Evolutionary conservation across 169 alveolate species (phyloP), one percentile per base, ranked within the genome.

Genomic region (Cryptosporidium tyzzeri): DNA sequence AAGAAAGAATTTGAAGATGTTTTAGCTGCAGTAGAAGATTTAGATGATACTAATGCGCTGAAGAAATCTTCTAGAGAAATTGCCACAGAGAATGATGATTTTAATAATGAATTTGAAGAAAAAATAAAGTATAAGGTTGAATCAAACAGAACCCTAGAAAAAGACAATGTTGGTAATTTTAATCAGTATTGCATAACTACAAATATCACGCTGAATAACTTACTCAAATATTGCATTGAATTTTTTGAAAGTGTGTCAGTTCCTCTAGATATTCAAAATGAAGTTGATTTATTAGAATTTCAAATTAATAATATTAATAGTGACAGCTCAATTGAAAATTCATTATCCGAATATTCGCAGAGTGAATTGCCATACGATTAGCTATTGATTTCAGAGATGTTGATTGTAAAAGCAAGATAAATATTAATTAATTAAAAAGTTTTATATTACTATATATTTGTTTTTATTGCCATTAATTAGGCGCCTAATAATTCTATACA

Each of bases 11-110:
- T 94, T 87, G 98, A 95, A 69, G 96, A 94, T 73, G 95, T 94
- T 48, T 84, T 95, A 8, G 95, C 94, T 48, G 94, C 92, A 70
- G 93, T 96, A 6, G 98, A 96, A 71, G 98, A 96, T 69, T 85
- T 92, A 39, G 98, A 96, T 70, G 98, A 96, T 75, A 92, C 93
- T 35, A 89, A 84, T 59, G 97, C 97, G 9, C 62, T 93, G 55
- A 92, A 93, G 69, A 91, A 89, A 51, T 92, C 93, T 41, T 91
- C 93, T 23, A 92, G 92, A 70, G 97, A 94, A 86, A 91, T 80
- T 37, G 89, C 71, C 5, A 45, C 89, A 4, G 89, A 92, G 62
- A 92, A 91, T 39, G 95, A 92, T 91, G 93, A 93, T 67, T 93
- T 93, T 69, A 94, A 85, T 23, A 92, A 92, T 37, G 96, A 92